These are phyloP conservation scores for Syzygium malaccense DNA, from an alignment of 441 rosid species.

Conservation along the genomic window DNA sequence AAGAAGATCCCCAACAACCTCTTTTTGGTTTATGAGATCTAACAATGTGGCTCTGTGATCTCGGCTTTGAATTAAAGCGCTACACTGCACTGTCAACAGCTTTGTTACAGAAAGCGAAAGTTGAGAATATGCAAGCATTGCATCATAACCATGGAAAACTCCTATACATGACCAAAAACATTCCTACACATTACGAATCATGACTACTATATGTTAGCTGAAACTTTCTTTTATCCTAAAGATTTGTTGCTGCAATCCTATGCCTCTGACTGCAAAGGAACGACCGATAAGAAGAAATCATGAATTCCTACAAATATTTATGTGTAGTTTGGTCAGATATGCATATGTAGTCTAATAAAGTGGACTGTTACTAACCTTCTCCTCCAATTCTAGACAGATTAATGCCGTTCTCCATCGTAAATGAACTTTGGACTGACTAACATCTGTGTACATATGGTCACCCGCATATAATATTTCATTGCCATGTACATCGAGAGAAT, in stretches of 20 bases:
- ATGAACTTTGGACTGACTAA: conserved; percentile 88
- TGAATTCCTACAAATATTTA: background rate
- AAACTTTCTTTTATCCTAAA: background rate
- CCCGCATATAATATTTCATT: conserved; percentile 92
- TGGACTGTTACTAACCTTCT: conserved; percentile 46
- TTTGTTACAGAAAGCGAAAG: background rate
- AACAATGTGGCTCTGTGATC: conserved; percentile 54
- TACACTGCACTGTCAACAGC: conserved; percentile 6
- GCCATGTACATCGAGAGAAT: conserved; percentile 73
- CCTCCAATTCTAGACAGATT: conserved; percentile 90
- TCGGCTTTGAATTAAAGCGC: conserved; percentile 65
- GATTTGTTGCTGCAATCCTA: background rate
- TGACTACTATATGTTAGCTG: background rate
- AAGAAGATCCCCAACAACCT: conserved; percentile 83
- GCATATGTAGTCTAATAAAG: background rate
- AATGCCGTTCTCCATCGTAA: conserved; percentile 90
- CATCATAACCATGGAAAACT: background rate
- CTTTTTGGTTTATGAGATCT: conserved; percentile 87
- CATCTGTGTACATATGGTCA: conserved; percentile 95
- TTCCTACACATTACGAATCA: background rate
- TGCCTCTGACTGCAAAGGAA: background rate
- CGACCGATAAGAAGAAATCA: background rate
- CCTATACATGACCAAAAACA: background rate
- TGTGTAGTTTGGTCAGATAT: background rate
- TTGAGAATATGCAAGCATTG: background rate